Conservation (phyloP, 2,329 filamentous ascomycete species). For the Penicillium sp. region DNA sequence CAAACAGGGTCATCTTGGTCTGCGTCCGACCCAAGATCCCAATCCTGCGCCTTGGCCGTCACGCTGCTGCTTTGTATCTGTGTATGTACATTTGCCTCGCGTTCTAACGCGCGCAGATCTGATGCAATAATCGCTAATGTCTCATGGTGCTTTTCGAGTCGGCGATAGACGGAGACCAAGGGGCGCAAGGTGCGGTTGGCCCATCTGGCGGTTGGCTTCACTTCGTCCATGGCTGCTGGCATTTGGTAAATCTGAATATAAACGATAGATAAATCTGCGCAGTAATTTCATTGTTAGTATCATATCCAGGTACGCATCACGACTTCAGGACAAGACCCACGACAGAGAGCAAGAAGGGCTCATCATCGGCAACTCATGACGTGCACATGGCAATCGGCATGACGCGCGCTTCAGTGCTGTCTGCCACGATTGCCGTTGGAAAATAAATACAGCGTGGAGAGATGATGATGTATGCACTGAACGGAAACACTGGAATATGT, state of each 20-base stretch:
- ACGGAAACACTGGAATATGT: slow-evolving; percentile 3
- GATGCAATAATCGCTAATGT: slow-evolving; percentile 24
- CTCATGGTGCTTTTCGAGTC: slow-evolving; percentile 38
- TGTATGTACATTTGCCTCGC: slow-evolving; percentile 1
- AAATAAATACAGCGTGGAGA: not conserved
- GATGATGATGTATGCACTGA: slow-evolving; percentile 3
- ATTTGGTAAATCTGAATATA: too few species aligned
- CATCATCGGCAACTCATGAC: slow-evolving; percentile 6
- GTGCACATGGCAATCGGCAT: slow-evolving; percentile 13
- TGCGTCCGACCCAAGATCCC: slow-evolving; percentile 28
- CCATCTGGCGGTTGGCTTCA: slow-evolving; percentile 38
- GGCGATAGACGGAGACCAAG: slow-evolving; percentile 35
- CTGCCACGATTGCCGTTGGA: not conserved
- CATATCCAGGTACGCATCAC: not conserved
- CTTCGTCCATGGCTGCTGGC: slow-evolving; percentile 28
- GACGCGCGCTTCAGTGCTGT: slow-evolving; percentile 3
- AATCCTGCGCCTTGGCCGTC: slow-evolving; percentile 1
- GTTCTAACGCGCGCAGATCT: slow-evolving; percentile 17
- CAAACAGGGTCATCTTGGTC: slow-evolving; percentile 36
- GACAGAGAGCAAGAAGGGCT: slow-evolving; percentile 4
- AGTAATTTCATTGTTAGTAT: slow-evolving; percentile 2
- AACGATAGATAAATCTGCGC: slow-evolving; percentile 3
- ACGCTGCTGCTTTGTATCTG: slow-evolving; percentile 5
- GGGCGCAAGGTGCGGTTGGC: slow-evolving; percentile 41
- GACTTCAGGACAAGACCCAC: not conserved